These are phyloP conservation scores for Aciculosporium take DNA, from an alignment of 2,329 filamentous ascomycete species.

Conservation along the genomic window DNA sequence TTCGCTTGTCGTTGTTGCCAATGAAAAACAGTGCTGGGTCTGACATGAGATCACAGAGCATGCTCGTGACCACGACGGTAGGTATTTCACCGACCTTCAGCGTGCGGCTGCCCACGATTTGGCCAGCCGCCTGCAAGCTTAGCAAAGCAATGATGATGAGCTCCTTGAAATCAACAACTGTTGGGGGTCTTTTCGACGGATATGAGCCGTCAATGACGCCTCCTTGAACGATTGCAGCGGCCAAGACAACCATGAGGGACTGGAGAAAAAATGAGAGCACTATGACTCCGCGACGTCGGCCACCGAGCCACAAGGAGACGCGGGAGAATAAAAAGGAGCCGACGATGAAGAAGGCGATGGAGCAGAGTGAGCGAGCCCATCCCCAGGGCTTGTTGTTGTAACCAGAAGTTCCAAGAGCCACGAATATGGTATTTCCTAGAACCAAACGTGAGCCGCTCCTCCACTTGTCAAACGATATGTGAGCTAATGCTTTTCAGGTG, in stretches of 20 bases:
- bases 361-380: conserved; percentile 34
- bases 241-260: conserved; percentile 33
- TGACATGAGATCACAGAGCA: conserved; percentile 38
- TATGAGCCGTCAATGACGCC: conserved; percentile 15
- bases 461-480: background rate
- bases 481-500: background rate
- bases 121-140: conserved; percentile 38
- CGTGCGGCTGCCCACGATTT: conserved; percentile 34
- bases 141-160: conserved; percentile 32
- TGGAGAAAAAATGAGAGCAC: conserved; percentile 37
- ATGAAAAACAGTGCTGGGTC: conserved; percentile 32
- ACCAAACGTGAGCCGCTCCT: background rate
- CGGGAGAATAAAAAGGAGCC: conserved; percentile 35
- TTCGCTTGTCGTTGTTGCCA: conserved; percentile 32
- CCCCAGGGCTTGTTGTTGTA: conserved; percentile 34
- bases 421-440: conserved; percentile 46
- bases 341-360: conserved; percentile 37
- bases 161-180: conserved; percentile 14
- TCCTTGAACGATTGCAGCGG: conserved; percentile 36
- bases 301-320: conserved; percentile 12
- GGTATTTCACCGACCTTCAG: conserved; percentile 40
- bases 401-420: conserved; percentile 42
- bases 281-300: conserved; percentile 24
- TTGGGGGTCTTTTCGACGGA: conserved; percentile 5
- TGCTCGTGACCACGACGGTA: conserved; percentile 39